A percentile compares a stretch with the other conserved stretches of the same genome.
Evolutionary conservation across 2,329 filamentous ascomycete species (phyloP).

Genomic region (Aspergillus sp.): DNA sequence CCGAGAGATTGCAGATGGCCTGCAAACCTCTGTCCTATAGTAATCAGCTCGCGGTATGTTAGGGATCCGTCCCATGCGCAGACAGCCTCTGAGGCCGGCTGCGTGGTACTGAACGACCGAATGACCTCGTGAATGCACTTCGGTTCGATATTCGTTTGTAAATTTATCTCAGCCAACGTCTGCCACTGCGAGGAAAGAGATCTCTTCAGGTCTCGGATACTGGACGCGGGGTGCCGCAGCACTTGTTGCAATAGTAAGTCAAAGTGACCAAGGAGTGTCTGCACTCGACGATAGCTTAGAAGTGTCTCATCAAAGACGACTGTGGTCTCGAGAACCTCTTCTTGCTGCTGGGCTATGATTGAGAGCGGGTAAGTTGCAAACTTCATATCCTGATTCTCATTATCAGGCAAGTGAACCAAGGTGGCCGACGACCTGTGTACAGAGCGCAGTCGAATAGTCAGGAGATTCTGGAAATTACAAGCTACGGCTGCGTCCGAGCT

Average conservation of each 20-base stretch:
- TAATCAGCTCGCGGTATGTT: not conserved
- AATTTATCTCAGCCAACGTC: not conserved
- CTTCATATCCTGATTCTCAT: not conserved
- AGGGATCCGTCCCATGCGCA: not conserved
- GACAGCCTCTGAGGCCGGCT: not conserved
- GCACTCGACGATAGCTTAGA: too few species aligned
- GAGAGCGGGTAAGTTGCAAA: not conserved
- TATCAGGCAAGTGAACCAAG: not conserved
- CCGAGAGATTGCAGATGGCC: not conserved
- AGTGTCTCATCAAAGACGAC: too few species aligned
- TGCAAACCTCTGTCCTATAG: not conserved
- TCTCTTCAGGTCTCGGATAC: not conserved
- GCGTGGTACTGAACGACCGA: not conserved
- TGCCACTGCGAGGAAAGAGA: not conserved
- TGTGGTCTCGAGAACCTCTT: too few species aligned
- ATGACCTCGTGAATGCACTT: not conserved
- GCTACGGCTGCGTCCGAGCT: not conserved
- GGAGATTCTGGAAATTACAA: not conserved
- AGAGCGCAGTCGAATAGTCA: not conserved
- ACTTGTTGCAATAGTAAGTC: too few species aligned
- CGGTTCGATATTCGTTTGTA: too few species aligned
- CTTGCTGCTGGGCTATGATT: too few species aligned
- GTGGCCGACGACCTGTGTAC: not conserved
- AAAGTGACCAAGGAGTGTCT: too few species aligned
- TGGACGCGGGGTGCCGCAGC: too few species aligned